Base-by-base conservation (phyloP, 805 yeast genomes). In the Metschnikowia santaceciliae region DNA sequence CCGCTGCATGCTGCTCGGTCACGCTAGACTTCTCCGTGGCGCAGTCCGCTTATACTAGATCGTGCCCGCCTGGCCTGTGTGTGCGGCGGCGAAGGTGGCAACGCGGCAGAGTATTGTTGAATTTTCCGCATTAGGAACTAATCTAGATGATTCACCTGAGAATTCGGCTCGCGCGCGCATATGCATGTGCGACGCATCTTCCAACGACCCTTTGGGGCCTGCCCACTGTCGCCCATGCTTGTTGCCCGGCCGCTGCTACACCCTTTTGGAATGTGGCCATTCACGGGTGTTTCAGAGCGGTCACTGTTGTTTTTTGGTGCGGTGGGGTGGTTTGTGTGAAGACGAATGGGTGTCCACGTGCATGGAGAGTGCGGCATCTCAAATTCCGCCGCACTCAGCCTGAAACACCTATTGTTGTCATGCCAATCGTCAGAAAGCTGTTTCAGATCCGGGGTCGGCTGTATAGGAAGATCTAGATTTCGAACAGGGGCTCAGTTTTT, bases 151-250 rank as follows among this genome's bases (percentile, higher is more conserved):
- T 33, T 42, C 37, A 33, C 23, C 23, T 11, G 30, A 36, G 46
- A 42, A 42, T 42, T 42, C 37, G 17, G 32, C 38, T 8, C 42
- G 14, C 36, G 45, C 45, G 45, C 38, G 38, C 37, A 32, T 22
- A 33, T 42, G 46, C 32, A 42, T 20, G 38, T n/a, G 38, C 22
- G 22, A 19, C 46, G 46, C 46, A 32, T 19, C 35, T 32, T 15
- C 17, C 13, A 17, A 30, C 15, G 30, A 15, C 23, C 44, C 22
- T 10, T 10, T 8, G 13, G 39, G 26, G n/a, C 14, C n/a, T 19
- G n/a, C n/a, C 3, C 22, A 26, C 22, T 6, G 23, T 15, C n/a
- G 23, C n/a, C 39, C 17, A 11, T 8, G 22, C n/a, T 11, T 14
- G 14, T 26, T 26, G 14, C 14, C 7, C 22, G 15, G 4, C 10